Evolutionary conservation across 108 stramenopile genomes (phyloP).

Genomic region (Pelagomonas calceolata): DNA sequence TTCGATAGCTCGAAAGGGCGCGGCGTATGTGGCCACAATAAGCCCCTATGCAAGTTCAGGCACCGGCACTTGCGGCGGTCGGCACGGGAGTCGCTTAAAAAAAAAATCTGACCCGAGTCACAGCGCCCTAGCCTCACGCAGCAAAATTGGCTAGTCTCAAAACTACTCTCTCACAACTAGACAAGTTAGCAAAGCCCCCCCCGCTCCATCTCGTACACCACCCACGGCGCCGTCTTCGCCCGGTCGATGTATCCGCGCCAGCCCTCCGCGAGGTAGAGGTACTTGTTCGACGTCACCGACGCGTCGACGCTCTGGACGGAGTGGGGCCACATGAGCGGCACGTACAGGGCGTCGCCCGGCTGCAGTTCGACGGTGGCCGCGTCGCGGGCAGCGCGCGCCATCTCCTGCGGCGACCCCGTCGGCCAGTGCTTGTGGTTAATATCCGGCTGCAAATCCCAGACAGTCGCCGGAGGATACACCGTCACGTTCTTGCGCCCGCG

Average conservation of each 20-base stretch:
- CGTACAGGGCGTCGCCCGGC: slow-evolving; percentile 1
- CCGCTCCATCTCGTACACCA: neutral
- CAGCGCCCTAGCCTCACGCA: too few relatives aligned
- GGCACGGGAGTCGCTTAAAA: too few relatives aligned
- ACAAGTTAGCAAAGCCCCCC: too few relatives aligned
- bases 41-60: too few relatives aligned
- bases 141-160: too few relatives aligned
- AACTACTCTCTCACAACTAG: too few relatives aligned
- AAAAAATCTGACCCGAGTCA: too few relatives aligned
- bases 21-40: too few relatives aligned
- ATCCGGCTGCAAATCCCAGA: neutral
- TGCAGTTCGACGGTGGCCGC: neutral
- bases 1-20: too few relatives aligned
- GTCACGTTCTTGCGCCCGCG: neutral
- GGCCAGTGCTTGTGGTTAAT: slow-evolving; percentile 7
- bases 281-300: slow-evolving; percentile 2
- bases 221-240: neutral
- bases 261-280: neutral
- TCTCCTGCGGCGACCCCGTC: neutral
- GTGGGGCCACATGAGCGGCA: slow-evolving; percentile 12
- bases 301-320: neutral
- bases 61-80: too few relatives aligned
- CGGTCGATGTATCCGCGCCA: neutral
- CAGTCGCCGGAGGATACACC: neutral
- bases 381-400: neutral